Conservation (phyloP, 345 rosid species). For the Gossypium longicalyx region DNA sequence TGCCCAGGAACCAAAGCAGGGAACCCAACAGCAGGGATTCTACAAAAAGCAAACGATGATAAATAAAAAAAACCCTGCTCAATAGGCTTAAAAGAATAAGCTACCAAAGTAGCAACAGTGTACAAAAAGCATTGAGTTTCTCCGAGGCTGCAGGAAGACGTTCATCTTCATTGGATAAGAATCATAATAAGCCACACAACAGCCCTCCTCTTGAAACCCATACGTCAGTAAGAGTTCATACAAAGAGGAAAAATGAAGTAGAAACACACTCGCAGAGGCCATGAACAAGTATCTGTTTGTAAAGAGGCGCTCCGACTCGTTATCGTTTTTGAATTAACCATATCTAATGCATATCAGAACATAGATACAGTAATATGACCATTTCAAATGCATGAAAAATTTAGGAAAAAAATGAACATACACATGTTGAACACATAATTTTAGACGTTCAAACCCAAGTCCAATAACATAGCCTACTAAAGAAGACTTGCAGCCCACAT, state of each 20-base stretch:
- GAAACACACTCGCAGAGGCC: background rate
- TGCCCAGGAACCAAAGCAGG: conserved; percentile 97
- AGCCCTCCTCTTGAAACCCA: background rate
- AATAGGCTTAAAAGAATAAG: conserved; percentile 5
- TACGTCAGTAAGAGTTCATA: background rate
- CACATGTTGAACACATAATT: background rate
- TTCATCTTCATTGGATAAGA: background rate
- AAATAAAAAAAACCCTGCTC: background rate
- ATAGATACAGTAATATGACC: background rate
- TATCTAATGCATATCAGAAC: background rate
- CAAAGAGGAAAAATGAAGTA: background rate
- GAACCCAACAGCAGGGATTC: conserved; percentile 99
- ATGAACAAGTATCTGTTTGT: background rate
- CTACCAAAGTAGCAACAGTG: background rate
- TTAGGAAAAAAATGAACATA: background rate
- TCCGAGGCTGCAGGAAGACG: background rate
- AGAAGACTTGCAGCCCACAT: background rate
- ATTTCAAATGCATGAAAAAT: background rate
- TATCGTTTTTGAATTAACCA: background rate
- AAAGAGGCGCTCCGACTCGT: background rate
- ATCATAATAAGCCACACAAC: background rate
- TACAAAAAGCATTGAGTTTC: background rate
- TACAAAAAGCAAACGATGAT: conserved; percentile 25
- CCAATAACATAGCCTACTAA: background rate
- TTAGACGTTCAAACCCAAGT: background rate